Conservation (phyloP, 2,329 filamentous ascomycete species). For the Magnaporthiopsis incrustans region DNA sequence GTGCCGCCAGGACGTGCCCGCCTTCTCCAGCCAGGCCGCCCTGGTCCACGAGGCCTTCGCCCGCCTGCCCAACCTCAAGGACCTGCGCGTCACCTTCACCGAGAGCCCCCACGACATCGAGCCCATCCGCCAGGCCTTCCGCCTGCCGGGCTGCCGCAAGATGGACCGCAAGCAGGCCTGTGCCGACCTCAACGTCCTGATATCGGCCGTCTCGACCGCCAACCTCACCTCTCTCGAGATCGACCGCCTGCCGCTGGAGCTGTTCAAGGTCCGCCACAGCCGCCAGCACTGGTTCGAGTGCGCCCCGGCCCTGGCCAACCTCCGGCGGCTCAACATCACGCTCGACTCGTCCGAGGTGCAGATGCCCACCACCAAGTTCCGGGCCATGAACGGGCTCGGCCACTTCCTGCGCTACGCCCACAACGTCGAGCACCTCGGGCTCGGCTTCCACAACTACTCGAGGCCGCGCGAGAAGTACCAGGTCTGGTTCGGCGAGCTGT, state of each 20-base stretch:
- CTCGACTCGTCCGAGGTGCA: slow-evolving; percentile 30
- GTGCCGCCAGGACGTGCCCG: slow-evolving; percentile 23
- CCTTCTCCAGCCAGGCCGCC: slow-evolving; percentile 27
- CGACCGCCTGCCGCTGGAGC: slow-evolving; percentile 35
- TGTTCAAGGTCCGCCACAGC: slow-evolving; percentile 28
- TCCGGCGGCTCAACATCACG: slow-evolving; percentile 30
- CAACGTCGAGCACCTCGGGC: slow-evolving; percentile 28
- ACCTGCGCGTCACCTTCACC: slow-evolving; percentile 33
- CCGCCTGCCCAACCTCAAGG: slow-evolving; percentile 29
- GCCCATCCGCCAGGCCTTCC: slow-evolving; percentile 28
- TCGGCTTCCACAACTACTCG: slow-evolving; percentile 33
- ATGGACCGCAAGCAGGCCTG: slow-evolving; percentile 28
- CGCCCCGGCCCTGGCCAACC: slow-evolving; percentile 28
- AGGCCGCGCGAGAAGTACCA: slow-evolving; percentile 31
- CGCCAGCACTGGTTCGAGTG: slow-evolving; percentile 34
- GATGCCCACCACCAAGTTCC: slow-evolving; percentile 28
- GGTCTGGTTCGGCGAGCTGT: slow-evolving; percentile 30
- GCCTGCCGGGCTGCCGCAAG: slow-evolving; percentile 30
- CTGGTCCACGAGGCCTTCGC: slow-evolving; percentile 30
- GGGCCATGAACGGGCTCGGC: slow-evolving; percentile 34
- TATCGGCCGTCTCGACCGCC: slow-evolving; percentile 13
- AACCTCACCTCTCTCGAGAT: slow-evolving; percentile 29
- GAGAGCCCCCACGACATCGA: slow-evolving; percentile 30
- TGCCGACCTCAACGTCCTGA: slow-evolving; percentile 21
- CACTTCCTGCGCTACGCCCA: slow-evolving; percentile 30